Percentiles rank a stretch among this genome's conserved stretches.
phyloP scores from a whole-genome alignment of 1,139 yeast genomes.

The Geotrichum candidum region DNA sequence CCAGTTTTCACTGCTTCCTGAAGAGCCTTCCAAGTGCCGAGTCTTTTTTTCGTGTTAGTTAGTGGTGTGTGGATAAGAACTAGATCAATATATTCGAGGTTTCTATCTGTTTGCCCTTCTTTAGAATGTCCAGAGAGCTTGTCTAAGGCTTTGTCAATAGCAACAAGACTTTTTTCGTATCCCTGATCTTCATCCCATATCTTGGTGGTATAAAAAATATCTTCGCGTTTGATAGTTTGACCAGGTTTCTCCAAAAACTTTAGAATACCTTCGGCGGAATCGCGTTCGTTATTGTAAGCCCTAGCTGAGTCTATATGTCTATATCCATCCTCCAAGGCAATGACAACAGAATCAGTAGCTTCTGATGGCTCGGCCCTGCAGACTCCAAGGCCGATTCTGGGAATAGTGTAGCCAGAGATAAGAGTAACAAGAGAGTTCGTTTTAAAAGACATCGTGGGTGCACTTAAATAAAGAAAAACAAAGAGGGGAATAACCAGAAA shows the following conservation, averaged over 20 bases:
- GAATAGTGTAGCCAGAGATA: slow-evolving; percentile 35
- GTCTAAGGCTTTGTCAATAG: slow-evolving; percentile 46
- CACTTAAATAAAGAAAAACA: not conserved
- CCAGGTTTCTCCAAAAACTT: too few species aligned
- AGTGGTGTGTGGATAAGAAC: slow-evolving; percentile 39
- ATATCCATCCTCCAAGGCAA: slow-evolving; percentile 58
- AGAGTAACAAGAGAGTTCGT: not conserved
- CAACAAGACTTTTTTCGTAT: slow-evolving; percentile 50
- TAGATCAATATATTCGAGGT: slow-evolving; percentile 44
- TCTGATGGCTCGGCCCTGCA: slow-evolving; percentile 43
- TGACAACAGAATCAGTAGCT: slow-evolving; percentile 42
- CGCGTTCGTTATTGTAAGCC: slow-evolving; percentile 52
- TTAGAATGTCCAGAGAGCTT: slow-evolving; percentile 1
- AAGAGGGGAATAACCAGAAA: too few species aligned
- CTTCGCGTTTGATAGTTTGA: too few species aligned
- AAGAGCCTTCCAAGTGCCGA: too few species aligned
- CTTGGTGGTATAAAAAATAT: too few species aligned
- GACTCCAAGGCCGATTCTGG: slow-evolving; percentile 55
- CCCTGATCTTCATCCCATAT: slow-evolving; percentile 53
- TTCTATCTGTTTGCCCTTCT: slow-evolving; percentile 27
- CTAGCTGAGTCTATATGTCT: slow-evolving; percentile 65
- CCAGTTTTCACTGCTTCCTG: too few species aligned
- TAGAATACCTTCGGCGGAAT: slow-evolving; percentile 67
- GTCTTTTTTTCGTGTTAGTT: too few species aligned
- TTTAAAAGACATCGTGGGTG: not conserved